Conservation (phyloP, 1,139 yeast genomes). For the Lodderomyces orthopsilosis region DNA sequence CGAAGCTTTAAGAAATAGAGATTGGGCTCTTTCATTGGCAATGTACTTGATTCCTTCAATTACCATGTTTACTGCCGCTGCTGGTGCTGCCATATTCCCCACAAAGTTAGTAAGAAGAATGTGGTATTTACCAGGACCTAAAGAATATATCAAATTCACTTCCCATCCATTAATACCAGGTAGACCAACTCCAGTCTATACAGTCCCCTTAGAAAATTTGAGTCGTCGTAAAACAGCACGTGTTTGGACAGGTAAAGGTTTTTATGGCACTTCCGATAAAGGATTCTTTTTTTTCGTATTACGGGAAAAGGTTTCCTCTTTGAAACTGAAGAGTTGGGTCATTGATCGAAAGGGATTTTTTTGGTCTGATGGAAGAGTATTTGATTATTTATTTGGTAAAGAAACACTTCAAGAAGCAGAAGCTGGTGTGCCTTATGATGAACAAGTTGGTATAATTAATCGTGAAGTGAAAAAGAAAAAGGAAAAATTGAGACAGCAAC, state of each 20-base stretch:
- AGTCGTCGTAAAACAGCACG: constrained; percentile 60
- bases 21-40: constrained; percentile 32
- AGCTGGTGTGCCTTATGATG: constrained; percentile 69
- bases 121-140: constrained; percentile 66
- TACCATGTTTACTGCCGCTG: constrained; percentile 38
- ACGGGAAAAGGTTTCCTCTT: constrained; percentile 45
- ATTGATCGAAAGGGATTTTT: constrained; percentile 82
- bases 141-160: constrained; percentile 58
- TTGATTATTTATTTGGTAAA: constrained; percentile 76
- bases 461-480: constrained; percentile 40
- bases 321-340: constrained; percentile 59
- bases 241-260: constrained; percentile 83
- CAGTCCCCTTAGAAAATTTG: constrained; percentile 58
- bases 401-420: constrained; percentile 75
- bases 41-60: constrained; percentile 37
- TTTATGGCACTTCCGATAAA: constrained; percentile 78
- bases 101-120: constrained; percentile 70
- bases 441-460: constrained; percentile 42
- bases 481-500: constrained; percentile 34
- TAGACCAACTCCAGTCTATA: constrained; percentile 69
- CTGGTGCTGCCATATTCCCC: constrained; percentile 53
- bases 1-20: constrained; percentile 34
- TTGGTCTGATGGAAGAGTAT: constrained; percentile 89
- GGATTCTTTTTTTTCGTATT: constrained; percentile 72
- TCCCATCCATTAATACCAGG: constrained; percentile 78